Conservation (phyloP, 1,284 basidiomycete species). For the Ceratobasidium sp. region DNA sequence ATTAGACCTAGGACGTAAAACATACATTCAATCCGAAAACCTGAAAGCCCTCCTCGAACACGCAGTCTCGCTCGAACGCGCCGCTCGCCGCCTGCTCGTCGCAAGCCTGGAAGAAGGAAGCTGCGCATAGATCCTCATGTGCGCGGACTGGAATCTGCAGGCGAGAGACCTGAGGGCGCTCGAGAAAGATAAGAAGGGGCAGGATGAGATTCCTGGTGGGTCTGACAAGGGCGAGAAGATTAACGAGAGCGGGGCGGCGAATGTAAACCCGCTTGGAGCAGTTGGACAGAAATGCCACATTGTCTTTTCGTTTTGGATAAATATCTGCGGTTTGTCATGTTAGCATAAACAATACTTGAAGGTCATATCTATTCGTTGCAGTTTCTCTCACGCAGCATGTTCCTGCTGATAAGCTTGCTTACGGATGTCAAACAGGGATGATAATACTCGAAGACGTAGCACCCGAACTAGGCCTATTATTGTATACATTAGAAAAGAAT, state of each 20-base stretch:
- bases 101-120: slow-evolving; percentile 45
- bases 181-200: slow-evolving; percentile 23
- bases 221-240: not conserved
- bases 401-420: too few relatives aligned
- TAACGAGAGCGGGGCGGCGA: not conserved
- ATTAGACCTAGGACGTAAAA: slow-evolving; percentile 2
- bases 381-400: too few relatives aligned
- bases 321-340: too few relatives aligned
- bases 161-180: slow-evolving; percentile 46
- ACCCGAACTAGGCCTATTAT: too few relatives aligned
- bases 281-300: too few relatives aligned
- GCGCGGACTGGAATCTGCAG: slow-evolving; percentile 51
- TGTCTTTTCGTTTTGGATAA: too few relatives aligned
- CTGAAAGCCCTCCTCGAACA: slow-evolving; percentile 43
- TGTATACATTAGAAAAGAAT: too few relatives aligned
- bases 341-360: too few relatives aligned
- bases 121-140: slow-evolving; percentile 46
- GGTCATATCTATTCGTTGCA: too few relatives aligned
- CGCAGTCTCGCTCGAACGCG: slow-evolving; percentile 44
- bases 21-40: slow-evolving; percentile 25
- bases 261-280: too few relatives aligned
- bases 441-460: too few relatives aligned
- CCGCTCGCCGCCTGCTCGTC: slow-evolving; percentile 44
- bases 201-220: slow-evolving; percentile 1
- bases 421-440: too few relatives aligned